Evolutionary conservation across 2,329 filamentous ascomycete genomes (phyloP).

Genomic region (Lojkania enalia): DNA sequence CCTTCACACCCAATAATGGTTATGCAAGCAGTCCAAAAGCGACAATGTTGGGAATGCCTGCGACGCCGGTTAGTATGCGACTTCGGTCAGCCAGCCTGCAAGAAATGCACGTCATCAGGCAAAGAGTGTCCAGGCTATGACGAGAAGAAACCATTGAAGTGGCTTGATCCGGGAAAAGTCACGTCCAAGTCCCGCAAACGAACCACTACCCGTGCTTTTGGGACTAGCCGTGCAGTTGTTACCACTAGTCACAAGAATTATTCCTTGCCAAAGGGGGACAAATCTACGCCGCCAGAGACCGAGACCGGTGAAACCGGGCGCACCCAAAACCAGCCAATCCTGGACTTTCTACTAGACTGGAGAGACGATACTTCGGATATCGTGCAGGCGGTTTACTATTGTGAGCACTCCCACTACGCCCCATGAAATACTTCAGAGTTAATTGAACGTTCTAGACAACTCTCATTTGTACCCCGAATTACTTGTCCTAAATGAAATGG

Average conservation of each 20-base stretch:
- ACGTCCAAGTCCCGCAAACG: slow-evolving; percentile 22
- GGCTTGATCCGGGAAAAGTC: slow-evolving; percentile 35
- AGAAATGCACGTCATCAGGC: slow-evolving; percentile 34
- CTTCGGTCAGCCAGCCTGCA: slow-evolving; percentile 35
- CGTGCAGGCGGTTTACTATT: slow-evolving; percentile 38
- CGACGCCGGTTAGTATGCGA: slow-evolving; percentile 39
- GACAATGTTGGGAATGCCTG: slow-evolving; percentile 41
- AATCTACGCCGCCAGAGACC: neutral
- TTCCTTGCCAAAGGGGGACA: neutral
- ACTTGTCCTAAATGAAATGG: slow-evolving; percentile 19
- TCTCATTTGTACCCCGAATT: slow-evolving; percentile 25
- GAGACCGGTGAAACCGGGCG: neutral
- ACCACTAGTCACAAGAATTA: neutral
- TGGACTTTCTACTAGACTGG: neutral
- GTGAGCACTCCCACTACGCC: slow-evolving; percentile 25
- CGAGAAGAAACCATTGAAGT: slow-evolving; percentile 38
- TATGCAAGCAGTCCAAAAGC: slow-evolving; percentile 3
- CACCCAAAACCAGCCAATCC: neutral
- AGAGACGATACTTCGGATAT: slow-evolving; percentile 30
- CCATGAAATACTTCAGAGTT: neutral
- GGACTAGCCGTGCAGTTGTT: neutral
- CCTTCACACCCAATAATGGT: neutral
- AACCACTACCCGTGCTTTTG: neutral
- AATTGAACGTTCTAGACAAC: slow-evolving; percentile 24
- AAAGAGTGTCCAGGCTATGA: slow-evolving; percentile 37